Evolutionary conservation across 495 filamentous ascomycete genomes (phyloP).

Genomic region (Hapsidospora chrysogenum): DNA sequence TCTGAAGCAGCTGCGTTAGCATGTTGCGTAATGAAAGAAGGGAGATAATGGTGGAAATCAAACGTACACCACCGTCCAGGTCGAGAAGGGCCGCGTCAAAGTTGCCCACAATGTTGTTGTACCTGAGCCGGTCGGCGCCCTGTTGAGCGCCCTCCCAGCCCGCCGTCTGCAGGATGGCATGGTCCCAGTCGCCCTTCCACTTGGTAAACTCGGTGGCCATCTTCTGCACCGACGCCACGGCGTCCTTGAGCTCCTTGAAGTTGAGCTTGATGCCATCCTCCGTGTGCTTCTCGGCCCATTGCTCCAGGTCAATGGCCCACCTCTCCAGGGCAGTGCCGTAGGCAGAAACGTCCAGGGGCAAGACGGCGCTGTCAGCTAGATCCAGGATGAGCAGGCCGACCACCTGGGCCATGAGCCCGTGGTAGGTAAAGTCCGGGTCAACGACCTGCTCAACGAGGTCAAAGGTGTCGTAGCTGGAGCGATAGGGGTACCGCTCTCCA

Average conservation of each 20-base stretch:
- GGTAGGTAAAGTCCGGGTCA: constrained; percentile 72
- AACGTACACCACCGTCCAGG: constrained; percentile 47
- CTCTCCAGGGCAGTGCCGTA: constrained; percentile 39
- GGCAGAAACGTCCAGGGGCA: constrained; percentile 64
- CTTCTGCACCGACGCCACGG: constrained; percentile 38
- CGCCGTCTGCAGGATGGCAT: constrained; percentile 41
- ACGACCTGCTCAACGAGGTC: constrained; percentile 67
- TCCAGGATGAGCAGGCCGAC: constrained; percentile 75
- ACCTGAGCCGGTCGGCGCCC: constrained; percentile 43
- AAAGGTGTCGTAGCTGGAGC: constrained; percentile 79
- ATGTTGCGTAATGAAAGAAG: too few relatives aligned
- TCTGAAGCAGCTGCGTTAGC: too few relatives aligned
- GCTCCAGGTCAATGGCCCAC: constrained; percentile 50
- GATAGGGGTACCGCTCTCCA: constrained; percentile 54
- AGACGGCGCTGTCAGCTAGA: constrained; percentile 57
- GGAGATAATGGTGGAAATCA: constrained; percentile 24
- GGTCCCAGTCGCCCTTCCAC: constrained; percentile 60
- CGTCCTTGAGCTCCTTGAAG: constrained; percentile 40
- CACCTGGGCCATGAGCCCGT: constrained; percentile 62
- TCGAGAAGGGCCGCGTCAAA: constrained; percentile 81
- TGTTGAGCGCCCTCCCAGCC: constrained; percentile 55
- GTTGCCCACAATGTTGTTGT: constrained; percentile 54
- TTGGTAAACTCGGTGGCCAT: constrained; percentile 48
- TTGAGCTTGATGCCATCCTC: constrained; percentile 26
- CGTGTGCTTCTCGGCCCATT: constrained; percentile 40